Evolutionary conservation across 495 filamentous ascomycete species (phyloP).

Genomic region (Podospora pseudopauciseta): DNA sequence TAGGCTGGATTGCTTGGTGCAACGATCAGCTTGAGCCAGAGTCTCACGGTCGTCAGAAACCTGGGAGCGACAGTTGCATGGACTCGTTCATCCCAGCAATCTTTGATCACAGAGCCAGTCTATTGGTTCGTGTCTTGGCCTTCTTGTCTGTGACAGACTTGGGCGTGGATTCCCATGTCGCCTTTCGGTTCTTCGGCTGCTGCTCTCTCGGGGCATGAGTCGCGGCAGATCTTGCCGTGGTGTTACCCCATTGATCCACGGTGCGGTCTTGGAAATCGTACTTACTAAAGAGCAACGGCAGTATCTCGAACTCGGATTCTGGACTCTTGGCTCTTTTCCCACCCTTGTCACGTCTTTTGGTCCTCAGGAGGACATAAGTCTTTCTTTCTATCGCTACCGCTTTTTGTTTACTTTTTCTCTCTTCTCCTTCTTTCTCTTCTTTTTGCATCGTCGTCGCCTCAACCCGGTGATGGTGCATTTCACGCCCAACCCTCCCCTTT

Average conservation of each 20-base stretch:
- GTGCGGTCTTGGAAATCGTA: conserved; percentile 7
- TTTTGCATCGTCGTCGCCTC: conserved; percentile 19
- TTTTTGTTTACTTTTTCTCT: conserved; percentile 22
- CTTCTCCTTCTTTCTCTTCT: conserved; percentile 21
- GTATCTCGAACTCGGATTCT: conserved; percentile 6
- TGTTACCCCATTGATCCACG: conserved; percentile 12
- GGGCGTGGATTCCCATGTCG: conserved; percentile 6
- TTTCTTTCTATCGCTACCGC: conserved; percentile 23
- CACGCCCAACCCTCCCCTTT: neutral
- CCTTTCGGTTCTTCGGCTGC: conserved; percentile 7
- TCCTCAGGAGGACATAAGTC: conserved; percentile 38
- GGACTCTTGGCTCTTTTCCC: conserved; percentile 11
- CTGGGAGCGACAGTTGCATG: neutral
- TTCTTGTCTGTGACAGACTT: neutral
- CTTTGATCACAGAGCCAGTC: neutral
- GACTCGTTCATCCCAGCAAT: conserved; percentile 3
- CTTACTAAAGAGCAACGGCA: conserved; percentile 23
- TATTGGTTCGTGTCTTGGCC: neutral
- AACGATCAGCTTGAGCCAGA: conserved; percentile 6
- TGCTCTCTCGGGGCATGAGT: conserved; percentile 19
- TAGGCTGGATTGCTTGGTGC: neutral
- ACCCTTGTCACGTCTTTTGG: conserved; percentile 6
- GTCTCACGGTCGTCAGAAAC: conserved; percentile 7
- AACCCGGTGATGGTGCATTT: conserved; percentile 10
- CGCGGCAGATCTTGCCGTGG: conserved; percentile 17